Percentiles rank a stretch among this genome's conserved stretches.
These are phyloP conservation scores for Persicaria maculosa DNA, from an alignment of 148 eudicot species.

Conservation along the genomic window DNA sequence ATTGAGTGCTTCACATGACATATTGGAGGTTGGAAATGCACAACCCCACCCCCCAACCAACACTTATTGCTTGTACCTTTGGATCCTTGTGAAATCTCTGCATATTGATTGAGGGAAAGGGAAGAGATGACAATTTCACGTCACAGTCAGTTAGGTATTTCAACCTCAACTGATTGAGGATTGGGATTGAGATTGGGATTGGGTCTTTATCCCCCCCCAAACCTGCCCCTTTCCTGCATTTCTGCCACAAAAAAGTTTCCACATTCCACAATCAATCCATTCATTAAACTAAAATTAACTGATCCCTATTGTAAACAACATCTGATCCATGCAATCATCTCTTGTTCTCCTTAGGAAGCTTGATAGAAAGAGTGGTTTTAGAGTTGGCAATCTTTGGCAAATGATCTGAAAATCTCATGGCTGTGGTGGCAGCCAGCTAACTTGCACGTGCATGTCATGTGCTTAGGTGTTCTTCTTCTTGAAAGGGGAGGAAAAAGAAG, in stretches of 20 bases:
- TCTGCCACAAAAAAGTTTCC: background rate
- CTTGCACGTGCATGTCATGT: conserved; percentile 45
- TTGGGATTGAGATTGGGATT: conserved; percentile 7
- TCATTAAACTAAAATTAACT: too few relatives aligned
- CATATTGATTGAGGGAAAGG: background rate
- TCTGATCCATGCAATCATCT: background rate
- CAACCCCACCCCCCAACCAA: background rate
- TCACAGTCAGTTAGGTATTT: conserved; percentile 37
- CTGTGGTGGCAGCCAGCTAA: conserved; percentile 30
- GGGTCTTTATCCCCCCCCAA: conserved; percentile 22
- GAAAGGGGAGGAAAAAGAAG: conserved; percentile 14
- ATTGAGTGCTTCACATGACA: background rate
- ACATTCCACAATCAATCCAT: too few relatives aligned
- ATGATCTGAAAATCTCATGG: conserved; percentile 15
- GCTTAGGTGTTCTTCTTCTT: conserved; percentile 19
- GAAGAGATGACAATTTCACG: conserved; percentile 13
- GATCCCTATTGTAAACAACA: too few relatives aligned
- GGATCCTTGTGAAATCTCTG: too few relatives aligned
- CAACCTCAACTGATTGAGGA: conserved; percentile 19
- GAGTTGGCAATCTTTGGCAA: conserved; percentile 12
- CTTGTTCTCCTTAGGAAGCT: background rate
- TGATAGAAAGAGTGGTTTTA: background rate
- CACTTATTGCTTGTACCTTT: background rate
- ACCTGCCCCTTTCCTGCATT: conserved; percentile 19
- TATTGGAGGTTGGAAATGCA: background rate